Conservation (phyloP, 257 asterid species). For the Nemophila menziesii region DNA sequence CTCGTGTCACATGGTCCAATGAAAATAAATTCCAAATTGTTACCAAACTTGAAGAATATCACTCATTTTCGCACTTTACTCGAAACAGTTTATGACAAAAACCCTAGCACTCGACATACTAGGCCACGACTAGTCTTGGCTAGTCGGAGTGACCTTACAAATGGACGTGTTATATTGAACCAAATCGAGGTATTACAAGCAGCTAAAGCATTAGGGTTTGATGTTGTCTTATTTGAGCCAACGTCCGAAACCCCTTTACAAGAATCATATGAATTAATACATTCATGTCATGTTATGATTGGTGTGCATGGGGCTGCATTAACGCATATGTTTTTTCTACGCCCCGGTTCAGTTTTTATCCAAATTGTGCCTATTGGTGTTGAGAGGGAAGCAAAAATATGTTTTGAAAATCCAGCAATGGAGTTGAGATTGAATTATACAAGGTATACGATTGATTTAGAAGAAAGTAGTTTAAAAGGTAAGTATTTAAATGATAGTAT, state of each 20-base stretch:
- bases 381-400: constrained; percentile 72
- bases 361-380: constrained; percentile 76
- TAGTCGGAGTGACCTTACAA: constrained; percentile 33
- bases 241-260: constrained; percentile 58
- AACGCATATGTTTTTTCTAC: constrained; percentile 84
- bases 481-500: not conserved
- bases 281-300: constrained; percentile 73
- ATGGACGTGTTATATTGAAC: constrained; percentile 55
- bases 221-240: constrained; percentile 54
- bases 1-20: constrained; percentile 74
- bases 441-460: not conserved
- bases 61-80: constrained; percentile 43
- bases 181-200: constrained; percentile 40
- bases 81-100: constrained; percentile 9
- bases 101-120: not conserved
- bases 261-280: constrained; percentile 38
- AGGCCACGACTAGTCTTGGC: not conserved
- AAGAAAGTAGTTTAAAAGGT: not conserved
- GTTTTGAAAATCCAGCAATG: constrained; percentile 60
- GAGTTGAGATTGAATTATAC: constrained; percentile 35
- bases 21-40: constrained; percentile 27
- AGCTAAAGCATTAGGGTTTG: constrained; percentile 46
- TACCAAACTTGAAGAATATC: constrained; percentile 24
- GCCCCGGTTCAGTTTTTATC: constrained; percentile 60
- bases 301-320: constrained; percentile 98